Evolutionary conservation across 306 rosid genomes (phyloP), one percentile per base, ranked within the genome.

Genomic region (Cicer judaicum): DNA sequence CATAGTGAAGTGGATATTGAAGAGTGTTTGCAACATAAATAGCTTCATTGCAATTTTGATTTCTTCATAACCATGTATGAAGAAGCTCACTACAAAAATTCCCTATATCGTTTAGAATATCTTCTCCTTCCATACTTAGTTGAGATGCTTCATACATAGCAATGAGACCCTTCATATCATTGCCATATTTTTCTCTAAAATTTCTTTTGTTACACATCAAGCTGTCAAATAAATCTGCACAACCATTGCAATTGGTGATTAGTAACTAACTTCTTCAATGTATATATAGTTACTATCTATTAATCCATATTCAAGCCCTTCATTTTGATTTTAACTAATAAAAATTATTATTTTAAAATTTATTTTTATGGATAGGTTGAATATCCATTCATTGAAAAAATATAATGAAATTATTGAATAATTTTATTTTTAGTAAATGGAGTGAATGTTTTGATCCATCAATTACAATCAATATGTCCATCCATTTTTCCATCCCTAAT

Each of bases 71-170:
- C 87, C 85, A 83, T 19, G 43, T 59, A 5, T 50, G 61, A 3
- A 86, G 83, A 54, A 68, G 80, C 36, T 83, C 69, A 53, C 61
- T 43, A 36, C 83, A n/a, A 5, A 82, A 59, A 21, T 15, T 2
- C 40, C 76, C 79, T 5, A 67, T 48, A 57, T 79, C 64, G 2
- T 76, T 75, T 29, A 84, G 90, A 50, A 0, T 19, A 14, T 73
- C 72, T 79, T 87, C 90, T 6, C 74, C 87, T 60, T 70, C 73
- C 68, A 77, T n/a, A 19, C 83, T 46, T 70, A 87, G 14, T 3
- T 81, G 81, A 8, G 85, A 72, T 8, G 90, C 84, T 84, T 87
- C 90, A 10, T 24, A 74, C 5, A 85, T 6, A 11, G 62, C 86
- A 74, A 79, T 50, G 1, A 85, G 66, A 29, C 87, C 75, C 63